Percentiles rank a stretch among this genome's conserved stretches.
These are phyloP conservation scores for Endothia cerciana DNA, from an alignment of 2,329 filamentous ascomycete genomes.

Conservation along the genomic window DNA sequence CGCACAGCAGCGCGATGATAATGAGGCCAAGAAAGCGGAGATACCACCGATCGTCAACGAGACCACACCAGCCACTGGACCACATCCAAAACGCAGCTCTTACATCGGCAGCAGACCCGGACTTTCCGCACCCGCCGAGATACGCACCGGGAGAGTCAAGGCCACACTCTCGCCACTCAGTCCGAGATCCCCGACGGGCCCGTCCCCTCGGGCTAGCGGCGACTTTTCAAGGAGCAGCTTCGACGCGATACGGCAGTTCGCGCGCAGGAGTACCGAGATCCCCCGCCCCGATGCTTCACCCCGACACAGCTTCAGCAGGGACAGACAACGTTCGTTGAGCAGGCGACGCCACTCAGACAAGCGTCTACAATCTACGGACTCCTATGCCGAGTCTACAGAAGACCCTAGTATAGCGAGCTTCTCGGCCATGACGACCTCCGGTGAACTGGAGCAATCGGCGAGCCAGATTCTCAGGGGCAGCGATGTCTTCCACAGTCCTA, in stretches of 20 bases:
- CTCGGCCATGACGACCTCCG: constrained; percentile 70
- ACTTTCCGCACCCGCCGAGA: constrained; percentile 33
- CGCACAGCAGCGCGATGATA: constrained; percentile 45
- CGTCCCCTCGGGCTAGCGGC: constrained; percentile 59
- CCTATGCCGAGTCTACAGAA: constrained; percentile 73
- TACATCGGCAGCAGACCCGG: constrained; percentile 25
- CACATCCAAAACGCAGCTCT: constrained; percentile 31
- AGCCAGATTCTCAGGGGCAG: constrained; percentile 89
- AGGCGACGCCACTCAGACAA: constrained; percentile 52
- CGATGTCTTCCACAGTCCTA: constrained; percentile 84
- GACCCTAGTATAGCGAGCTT: constrained; percentile 64
- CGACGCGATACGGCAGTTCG: constrained; percentile 53
- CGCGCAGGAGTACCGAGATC: constrained; percentile 57
- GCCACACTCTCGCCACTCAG: constrained; percentile 63
- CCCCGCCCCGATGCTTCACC: constrained; percentile 48
- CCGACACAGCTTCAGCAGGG: constrained; percentile 66
- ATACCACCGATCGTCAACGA: constrained; percentile 25
- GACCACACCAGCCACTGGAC: constrained; percentile 5
- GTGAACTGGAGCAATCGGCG: constrained; percentile 76
- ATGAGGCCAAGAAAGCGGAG: constrained; percentile 36
- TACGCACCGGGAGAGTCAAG: constrained; percentile 54
- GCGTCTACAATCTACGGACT: constrained; percentile 68
- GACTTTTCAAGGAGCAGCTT: constrained; percentile 59
- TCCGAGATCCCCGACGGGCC: constrained; percentile 44
- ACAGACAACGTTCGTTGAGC: constrained; percentile 56